Evolutionary conservation across 1,284 basidiomycete species (phyloP), one percentile per base, ranked within the genome.

Genomic region (Violaceomyces palustris): DNA sequence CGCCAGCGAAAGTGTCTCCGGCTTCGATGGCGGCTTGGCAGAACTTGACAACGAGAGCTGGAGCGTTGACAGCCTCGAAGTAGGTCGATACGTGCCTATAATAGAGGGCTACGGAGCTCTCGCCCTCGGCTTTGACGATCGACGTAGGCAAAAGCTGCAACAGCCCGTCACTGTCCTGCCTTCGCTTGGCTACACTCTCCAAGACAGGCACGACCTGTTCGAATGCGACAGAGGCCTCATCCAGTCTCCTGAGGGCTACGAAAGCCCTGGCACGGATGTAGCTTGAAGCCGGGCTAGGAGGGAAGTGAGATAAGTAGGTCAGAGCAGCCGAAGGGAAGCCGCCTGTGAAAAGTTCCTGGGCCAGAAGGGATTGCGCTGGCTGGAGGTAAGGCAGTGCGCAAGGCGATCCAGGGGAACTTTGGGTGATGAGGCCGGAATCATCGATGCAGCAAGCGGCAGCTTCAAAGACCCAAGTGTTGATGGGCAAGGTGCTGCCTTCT

Each of bases 1-100:
- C 34, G 45, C 54, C 40, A 18, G 53, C 42, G 18, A 51, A 60
- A 14, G 48, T 50, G 3, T 46, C 49, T 18, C 49, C 40, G 19
- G 61, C 56, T 18, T 58, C 50, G 42, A 61, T 51, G 35, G 62
- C 59, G 8, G 46, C 51, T 25, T 42, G 45, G 29, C 56, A 63
- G 39, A 56, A 60, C 18, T 43, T 41, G 29, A 59, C 51, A 22
- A 62, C 43, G 30, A 51, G 39, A 35, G 44, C 45, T 27, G 43
- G 35, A 18, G 59, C 58, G 15, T 56, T 50, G 19, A 52, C 47
- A 1, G 56, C 51, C 46, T 64, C 61, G 27, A 64, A 54, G 31
- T 57, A 46, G 24, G 56, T 33, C 5, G 62, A 53, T 2, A 57
- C 49, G 21, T 57, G 54, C n/a, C 47, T 50, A 21, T 55, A 51